These are phyloP conservation scores for Westerdykella ornata DNA, from an alignment of 2,329 filamentous ascomycete genomes.

Conservation along the genomic window DNA sequence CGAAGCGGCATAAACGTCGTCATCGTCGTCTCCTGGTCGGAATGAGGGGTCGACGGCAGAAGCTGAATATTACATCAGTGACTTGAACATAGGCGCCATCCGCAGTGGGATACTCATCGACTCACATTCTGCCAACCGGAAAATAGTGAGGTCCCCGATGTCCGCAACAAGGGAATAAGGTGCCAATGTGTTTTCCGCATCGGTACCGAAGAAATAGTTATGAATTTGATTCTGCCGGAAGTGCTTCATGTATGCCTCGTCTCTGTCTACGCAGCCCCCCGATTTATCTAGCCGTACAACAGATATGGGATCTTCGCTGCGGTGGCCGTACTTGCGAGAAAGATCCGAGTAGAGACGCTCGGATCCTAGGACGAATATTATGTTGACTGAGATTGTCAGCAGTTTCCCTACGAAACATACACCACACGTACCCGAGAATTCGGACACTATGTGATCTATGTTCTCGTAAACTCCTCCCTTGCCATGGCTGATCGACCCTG, in stretches of 20 bases:
- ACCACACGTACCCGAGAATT: slow-evolving; percentile 53
- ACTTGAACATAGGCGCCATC: background rate
- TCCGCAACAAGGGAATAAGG: slow-evolving; percentile 82
- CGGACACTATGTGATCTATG: slow-evolving; percentile 70
- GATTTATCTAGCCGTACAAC: slow-evolving; percentile 78
- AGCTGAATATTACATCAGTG: background rate
- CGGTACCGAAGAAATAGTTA: slow-evolving; percentile 89
- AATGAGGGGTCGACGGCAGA: slow-evolving; percentile 17
- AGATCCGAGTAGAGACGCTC: slow-evolving; percentile 70
- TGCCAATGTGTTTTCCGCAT: slow-evolving; percentile 58
- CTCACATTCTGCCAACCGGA: slow-evolving; percentile 39
- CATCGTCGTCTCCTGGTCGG: slow-evolving; percentile 43
- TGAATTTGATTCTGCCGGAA: slow-evolving; percentile 70
- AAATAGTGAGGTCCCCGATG: slow-evolving; percentile 67
- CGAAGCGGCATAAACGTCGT: slow-evolving; percentile 38
- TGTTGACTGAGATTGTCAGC: slow-evolving; percentile 54
- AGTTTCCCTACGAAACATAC: slow-evolving; percentile 8
- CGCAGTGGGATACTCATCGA: slow-evolving; percentile 29
- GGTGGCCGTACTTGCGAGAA: slow-evolving; percentile 56
- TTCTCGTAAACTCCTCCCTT: slow-evolving; percentile 63
- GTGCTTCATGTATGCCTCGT: slow-evolving; percentile 66
- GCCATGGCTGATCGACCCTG: slow-evolving; percentile 60
- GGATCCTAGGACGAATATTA: slow-evolving; percentile 76
- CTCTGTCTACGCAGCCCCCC: slow-evolving; percentile 73
- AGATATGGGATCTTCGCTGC: slow-evolving; percentile 60